Conservation (phyloP, 129 eudicot genomes). For the Flaveria bidentis region DNA sequence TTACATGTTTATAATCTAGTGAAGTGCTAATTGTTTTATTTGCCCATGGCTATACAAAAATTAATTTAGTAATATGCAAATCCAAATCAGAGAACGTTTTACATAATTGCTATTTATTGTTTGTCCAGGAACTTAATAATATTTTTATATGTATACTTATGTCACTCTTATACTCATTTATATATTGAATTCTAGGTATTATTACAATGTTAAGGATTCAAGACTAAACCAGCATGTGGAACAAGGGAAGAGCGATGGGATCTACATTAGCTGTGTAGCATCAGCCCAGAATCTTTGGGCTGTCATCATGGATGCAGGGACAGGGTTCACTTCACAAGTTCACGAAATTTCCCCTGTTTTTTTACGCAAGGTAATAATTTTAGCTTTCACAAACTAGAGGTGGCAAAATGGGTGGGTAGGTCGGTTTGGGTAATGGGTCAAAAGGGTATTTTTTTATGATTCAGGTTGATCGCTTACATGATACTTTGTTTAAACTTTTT, state of each 20-base stretch:
- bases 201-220: conserved; percentile 72
- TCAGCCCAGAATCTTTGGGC: conserved; percentile 81
- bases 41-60: neutral
- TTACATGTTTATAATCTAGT: neutral
- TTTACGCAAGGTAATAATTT: conserved; percentile 66
- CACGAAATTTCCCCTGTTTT: conserved; percentile 71
- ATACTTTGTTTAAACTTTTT: neutral
- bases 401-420: neutral
- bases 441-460: neutral
- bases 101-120: neutral
- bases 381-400: neutral
- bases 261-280: conserved; percentile 68
- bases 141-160: neutral
- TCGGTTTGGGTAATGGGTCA: neutral
- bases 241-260: conserved; percentile 76
- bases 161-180: neutral
- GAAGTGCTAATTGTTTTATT: neutral
- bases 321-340: conserved; percentile 74
- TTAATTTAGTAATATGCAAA: neutral
- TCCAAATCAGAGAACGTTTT: neutral
- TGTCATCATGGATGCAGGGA: conserved; percentile 86
- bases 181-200: conserved; percentile 46
- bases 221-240: conserved; percentile 78
- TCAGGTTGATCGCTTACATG: neutral
- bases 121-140: conserved; percentile 3